These are phyloP conservation scores for Naganishia friedmannii DNA, from an alignment of 768 basidiomycete species.

Conservation along the genomic window DNA sequence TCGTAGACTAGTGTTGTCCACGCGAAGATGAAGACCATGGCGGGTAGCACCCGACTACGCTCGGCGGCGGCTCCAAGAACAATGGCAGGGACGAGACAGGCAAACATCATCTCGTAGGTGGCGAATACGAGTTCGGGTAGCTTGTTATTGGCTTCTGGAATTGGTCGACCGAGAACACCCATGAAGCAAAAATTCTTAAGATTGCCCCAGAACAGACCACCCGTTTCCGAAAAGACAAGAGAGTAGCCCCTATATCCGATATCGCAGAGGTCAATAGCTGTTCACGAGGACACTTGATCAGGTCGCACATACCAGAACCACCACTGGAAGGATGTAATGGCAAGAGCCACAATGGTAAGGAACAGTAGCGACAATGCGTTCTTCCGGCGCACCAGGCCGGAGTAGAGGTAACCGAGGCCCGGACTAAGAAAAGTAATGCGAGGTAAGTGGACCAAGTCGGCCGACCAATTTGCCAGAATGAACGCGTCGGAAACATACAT, in stretches of 20 bases:
- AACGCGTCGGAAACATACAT: slow-evolving; percentile 73
- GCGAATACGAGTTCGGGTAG: slow-evolving; percentile 51
- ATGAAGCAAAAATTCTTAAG: slow-evolving; percentile 50
- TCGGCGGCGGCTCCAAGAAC: slow-evolving; percentile 79
- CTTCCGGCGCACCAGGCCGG: slow-evolving; percentile 84
- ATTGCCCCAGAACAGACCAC: slow-evolving; percentile 50
- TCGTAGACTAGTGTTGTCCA: slow-evolving; percentile 89
- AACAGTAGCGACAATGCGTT: slow-evolving; percentile 90
- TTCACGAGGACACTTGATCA: background rate
- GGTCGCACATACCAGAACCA: slow-evolving; percentile 38
- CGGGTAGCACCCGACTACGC: slow-evolving; percentile 76
- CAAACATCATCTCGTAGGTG: slow-evolving; percentile 46
- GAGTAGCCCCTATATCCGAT: slow-evolving; percentile 41
- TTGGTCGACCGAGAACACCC: slow-evolving; percentile 46
- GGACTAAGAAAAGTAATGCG: slow-evolving; percentile 12
- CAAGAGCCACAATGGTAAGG: slow-evolving; percentile 70
- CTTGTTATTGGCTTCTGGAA: slow-evolving; percentile 51
- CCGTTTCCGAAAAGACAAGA: slow-evolving; percentile 49
- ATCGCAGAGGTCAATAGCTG: background rate
- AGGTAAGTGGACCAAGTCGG: background rate
- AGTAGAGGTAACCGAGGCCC: slow-evolving; percentile 59
- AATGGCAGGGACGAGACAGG: slow-evolving; percentile 77
- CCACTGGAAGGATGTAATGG: slow-evolving; percentile 56
- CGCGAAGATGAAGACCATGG: slow-evolving; percentile 81
- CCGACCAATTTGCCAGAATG: background rate